Evolutionary conservation across 192 early-diverging fungal species (phyloP).

Genomic region (Backusella morwellensis): DNA sequence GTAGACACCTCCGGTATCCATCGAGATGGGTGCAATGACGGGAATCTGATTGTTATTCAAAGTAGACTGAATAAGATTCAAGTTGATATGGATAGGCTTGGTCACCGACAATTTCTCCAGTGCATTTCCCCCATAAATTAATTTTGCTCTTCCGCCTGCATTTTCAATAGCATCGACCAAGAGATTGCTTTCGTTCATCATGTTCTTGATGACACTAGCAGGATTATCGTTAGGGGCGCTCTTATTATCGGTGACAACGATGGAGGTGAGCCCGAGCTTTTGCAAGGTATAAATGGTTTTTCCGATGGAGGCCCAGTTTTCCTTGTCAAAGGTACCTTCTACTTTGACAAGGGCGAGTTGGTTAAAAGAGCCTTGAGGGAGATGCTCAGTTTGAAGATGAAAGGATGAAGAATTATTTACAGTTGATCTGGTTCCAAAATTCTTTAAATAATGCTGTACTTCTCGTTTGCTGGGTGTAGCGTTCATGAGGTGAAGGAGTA

Average conservation of each 20-base stretch:
- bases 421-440: constrained; percentile 33
- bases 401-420: neutral
- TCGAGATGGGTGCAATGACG: constrained; percentile 47
- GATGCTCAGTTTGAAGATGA: neutral
- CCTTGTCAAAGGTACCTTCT: constrained; percentile 43
- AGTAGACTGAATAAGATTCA: constrained; percentile 51
- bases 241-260: constrained; percentile 61
- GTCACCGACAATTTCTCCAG: constrained; percentile 33
- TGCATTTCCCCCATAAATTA: constrained; percentile 61
- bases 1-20: constrained; percentile 36
- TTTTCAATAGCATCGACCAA: constrained; percentile 72
- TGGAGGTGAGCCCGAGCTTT: constrained; percentile 59
- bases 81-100: constrained; percentile 10
- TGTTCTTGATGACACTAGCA: constrained; percentile 27
- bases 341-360: constrained; percentile 63
- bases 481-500: constrained; percentile 60
- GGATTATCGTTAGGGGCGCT: neutral
- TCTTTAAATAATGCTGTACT: constrained; percentile 56
- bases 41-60: constrained; percentile 66
- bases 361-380: constrained; percentile 45
- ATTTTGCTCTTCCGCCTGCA: constrained; percentile 67
- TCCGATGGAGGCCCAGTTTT: constrained; percentile 42
- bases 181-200: constrained; percentile 51
- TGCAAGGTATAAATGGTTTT: constrained; percentile 62
- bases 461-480: constrained; percentile 62